Conservation (phyloP, 2,329 filamentous ascomycete species). For the Colletotrichum chlorophyti region DNA sequence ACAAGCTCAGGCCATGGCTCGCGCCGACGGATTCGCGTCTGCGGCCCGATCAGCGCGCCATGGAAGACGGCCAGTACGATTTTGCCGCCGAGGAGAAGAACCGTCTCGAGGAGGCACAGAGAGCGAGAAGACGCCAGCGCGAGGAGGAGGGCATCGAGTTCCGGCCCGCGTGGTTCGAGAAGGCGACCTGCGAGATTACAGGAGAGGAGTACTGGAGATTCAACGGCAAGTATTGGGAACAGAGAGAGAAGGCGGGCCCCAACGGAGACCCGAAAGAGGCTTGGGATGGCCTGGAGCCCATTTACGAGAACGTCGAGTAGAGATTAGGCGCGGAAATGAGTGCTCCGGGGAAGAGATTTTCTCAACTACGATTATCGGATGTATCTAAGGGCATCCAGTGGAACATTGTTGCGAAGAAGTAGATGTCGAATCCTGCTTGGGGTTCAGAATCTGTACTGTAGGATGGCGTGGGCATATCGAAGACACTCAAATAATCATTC, state of each 20-base stretch:
- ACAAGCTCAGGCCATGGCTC: constrained; percentile 77
- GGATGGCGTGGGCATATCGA: too few species aligned
- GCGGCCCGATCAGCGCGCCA: constrained; percentile 91
- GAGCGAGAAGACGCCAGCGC: constrained; percentile 73
- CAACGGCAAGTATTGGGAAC: constrained; percentile 86
- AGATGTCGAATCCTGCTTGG: too few species aligned
- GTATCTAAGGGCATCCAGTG: background rate
- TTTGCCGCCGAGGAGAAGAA: constrained; percentile 94
- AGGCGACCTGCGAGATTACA: constrained; percentile 75
- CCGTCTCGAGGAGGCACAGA: constrained; percentile 89
- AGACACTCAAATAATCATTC: constrained; percentile 18
- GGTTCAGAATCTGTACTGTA: too few species aligned
- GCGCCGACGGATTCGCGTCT: constrained; percentile 94
- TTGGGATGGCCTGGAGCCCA: constrained; percentile 79
- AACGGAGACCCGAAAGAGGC: constrained; percentile 57
- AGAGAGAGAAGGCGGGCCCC: constrained; percentile 69
- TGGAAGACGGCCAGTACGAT: constrained; percentile 99
- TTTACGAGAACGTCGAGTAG: constrained; percentile 58
- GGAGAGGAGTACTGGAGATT: constrained; percentile 92
- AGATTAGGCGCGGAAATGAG: background rate
- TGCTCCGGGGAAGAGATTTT: background rate
- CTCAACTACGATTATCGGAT: background rate
- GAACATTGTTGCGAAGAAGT: background rate
- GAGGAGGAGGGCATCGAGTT: constrained; percentile 85
- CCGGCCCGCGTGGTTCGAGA: constrained; percentile 83